phyloP scores from a whole-genome alignment of 139 green algal genomes.

The Chlamydomonas incerta region DNA sequence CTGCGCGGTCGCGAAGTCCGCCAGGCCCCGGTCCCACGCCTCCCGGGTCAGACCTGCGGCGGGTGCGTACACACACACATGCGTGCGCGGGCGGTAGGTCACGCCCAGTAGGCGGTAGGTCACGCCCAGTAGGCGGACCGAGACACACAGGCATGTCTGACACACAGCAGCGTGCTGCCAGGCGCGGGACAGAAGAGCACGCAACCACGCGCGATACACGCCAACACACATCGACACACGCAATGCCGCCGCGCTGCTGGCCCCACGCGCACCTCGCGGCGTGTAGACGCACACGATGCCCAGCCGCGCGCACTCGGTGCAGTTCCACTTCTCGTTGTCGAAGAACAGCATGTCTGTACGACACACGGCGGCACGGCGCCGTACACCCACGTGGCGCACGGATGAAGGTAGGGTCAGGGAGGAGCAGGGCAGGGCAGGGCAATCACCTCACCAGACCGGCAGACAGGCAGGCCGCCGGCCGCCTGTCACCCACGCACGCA shows the following conservation, averaged over 20 bases:
- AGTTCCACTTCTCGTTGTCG: constrained; percentile 66
- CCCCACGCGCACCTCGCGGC: constrained; percentile 12
- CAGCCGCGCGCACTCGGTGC: constrained; percentile 52
- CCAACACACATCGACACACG: background rate
- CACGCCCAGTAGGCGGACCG: too few species aligned
- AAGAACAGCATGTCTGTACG: constrained; percentile 52
- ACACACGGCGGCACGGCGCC: too few species aligned
- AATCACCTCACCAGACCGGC: too few species aligned
- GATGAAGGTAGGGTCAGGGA: too few species aligned
- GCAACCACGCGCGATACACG: too few species aligned
- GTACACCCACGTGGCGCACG: too few species aligned
- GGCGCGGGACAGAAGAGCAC: too few species aligned
- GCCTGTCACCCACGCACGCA: background rate
- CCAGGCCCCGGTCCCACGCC: constrained; percentile 37
- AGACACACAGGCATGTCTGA: background rate
- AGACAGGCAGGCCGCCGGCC: too few species aligned
- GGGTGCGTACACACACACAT: background rate
- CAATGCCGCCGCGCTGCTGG: background rate
- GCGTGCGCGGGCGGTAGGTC: background rate
- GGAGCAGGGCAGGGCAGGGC: too few species aligned
- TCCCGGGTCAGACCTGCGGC: constrained; percentile 21
- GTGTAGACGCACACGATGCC: constrained; percentile 64
- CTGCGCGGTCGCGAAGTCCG: constrained; percentile 2
- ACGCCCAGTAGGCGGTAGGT: too few species aligned
- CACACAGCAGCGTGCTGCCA: too few species aligned